Evolutionary conservation across 495 filamentous ascomycete species (phyloP), one percentile per base, ranked within the genome.

Genomic region (Apiosordaria backusii): DNA sequence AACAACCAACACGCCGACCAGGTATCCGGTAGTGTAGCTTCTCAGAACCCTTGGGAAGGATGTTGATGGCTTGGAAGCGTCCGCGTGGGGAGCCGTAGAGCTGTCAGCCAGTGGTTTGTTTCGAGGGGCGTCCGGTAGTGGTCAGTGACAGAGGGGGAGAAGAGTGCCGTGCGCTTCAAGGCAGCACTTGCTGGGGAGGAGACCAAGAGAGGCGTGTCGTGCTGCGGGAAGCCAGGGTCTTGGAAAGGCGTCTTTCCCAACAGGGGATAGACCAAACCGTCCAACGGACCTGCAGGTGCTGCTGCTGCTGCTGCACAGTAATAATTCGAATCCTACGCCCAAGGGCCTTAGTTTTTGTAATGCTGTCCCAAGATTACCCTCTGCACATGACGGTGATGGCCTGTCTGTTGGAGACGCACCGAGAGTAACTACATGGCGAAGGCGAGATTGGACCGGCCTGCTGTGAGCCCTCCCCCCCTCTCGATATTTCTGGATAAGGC

Each of bases 191-290:
- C 24, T 60, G 22, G 62, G 27, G 62, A 10, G 27, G 52, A 35
- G 57, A 25, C 21, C 65, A 55, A 23, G 23, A 25, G 25, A 52
- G 52, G 52, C 22, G 52, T 19, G n/a, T 29, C n/a, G 18, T 24
- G 25, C 53, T 60, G 64, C 68, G 62, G 69, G 63, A 65, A 68
- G 65, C 57, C 63, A 63, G 65, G 57, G 19, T 52, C 52, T 23
- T 13, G 35, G 57, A 55, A 55, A 18, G 53, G 60, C 50, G 60
- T 26, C 26, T 64, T 66, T 55, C 59, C 61, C 40, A 60, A 67
- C 67, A 63, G 50, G 67, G 69, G 60, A 61, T 25, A 65, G 61
- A 52, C 55, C 9, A 60, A 45, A 64, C 52, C 24, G 45, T n/a
- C 27, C 67, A 62, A 65, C 35, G 45, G 27, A 57, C 59, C 58